These are phyloP conservation scores for Colletotrichum lentis DNA, from an alignment of 2,329 filamentous ascomycete genomes.

Conservation along the genomic window DNA sequence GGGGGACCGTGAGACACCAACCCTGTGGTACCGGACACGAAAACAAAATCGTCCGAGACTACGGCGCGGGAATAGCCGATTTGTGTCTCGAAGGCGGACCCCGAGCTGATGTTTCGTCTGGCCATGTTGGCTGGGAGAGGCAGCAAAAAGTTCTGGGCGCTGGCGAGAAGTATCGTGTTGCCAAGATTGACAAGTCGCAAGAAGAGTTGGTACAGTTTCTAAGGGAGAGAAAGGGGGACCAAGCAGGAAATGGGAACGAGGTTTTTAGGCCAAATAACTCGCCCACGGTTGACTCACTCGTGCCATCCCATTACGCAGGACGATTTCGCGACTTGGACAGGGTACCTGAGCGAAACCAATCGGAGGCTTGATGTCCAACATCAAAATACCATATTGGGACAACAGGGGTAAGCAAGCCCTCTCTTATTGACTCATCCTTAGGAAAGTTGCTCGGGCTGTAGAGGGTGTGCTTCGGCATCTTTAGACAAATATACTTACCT, in stretches of 20 bases:
- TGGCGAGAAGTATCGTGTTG: neutral
- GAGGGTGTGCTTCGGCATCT: neutral
- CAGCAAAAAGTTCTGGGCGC: neutral
- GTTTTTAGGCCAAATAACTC: conserved; percentile 7
- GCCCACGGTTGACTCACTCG: neutral
- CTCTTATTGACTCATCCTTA: neutral
- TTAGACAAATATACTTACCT: neutral
- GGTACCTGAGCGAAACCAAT: conserved; percentile 18
- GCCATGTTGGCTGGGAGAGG: conserved; percentile 42
- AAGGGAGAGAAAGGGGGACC: neutral
- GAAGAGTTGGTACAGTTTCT: neutral
- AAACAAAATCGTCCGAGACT: conserved; percentile 58
- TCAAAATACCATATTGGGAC: conserved; percentile 19
- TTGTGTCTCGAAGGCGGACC: conserved; percentile 60
- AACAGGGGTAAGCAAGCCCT: neutral
- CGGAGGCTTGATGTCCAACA: neutral
- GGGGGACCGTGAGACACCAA: conserved; percentile 39
- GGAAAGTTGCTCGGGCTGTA: neutral
- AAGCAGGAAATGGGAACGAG: neutral
- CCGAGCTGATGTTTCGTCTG: conserved; percentile 56
- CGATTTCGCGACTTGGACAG: conserved; percentile 5
- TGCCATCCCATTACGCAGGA: neutral
- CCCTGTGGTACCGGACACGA: conserved; percentile 65
- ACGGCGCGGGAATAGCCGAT: conserved; percentile 66
- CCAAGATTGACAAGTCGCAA: too few relatives aligned